Base-by-base conservation (phyloP, 164 flowering plant genomes). In the Annona cherimola region DNA sequence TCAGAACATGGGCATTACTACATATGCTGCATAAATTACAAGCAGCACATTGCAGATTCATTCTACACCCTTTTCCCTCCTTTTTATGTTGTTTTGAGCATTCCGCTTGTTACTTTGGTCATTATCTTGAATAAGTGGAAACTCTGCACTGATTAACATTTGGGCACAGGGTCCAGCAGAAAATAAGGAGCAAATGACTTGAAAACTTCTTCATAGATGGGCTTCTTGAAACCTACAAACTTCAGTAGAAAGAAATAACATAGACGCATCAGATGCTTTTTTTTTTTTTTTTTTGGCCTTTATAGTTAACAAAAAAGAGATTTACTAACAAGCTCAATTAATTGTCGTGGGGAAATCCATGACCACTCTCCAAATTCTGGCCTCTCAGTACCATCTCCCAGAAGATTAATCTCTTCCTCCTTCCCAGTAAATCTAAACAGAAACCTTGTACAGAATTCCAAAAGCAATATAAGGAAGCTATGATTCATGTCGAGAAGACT, bases 141-240 rank as follows among this genome's bases (percentile, higher is more conserved):
- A n/a, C n/a, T n/a, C n/a, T n/a, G n/a, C n/a, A n/a, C n/a, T n/a
- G n/a, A n/a, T n/a, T n/a, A n/a, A n/a, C n/a, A n/a, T n/a, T n/a
- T n/a, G n/a, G n/a, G n/a, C n/a, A n/a, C n/a, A n/a, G 75, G 73
- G 46, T 71, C 78, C 54, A 67, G 83, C 44, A 83, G 82, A 68
- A 95, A 84, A 82, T 88, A 60, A 1, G 91, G 88, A 5, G 83
- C 70, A 70, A 95, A 95, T 50, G 71, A 88, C 66, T 81, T 69
- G 76, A 89, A 59, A 71, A 90, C 98, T 83, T 93, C 91, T 69
- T 87, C 77, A 75, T 95, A 95, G 42, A 93, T 90, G 26, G 96
- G 91, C 78, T 89, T 95, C 87, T 95, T 95, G 83, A 95, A 95
- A 62, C 84, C 89, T 73, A 91, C 99, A 3, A 87, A 91, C 98